Percentiles rank a stretch among this genome's conserved stretches.
Conservation (phyloP, 331 rosid species). For the Cydonia oblonga region DNA sequence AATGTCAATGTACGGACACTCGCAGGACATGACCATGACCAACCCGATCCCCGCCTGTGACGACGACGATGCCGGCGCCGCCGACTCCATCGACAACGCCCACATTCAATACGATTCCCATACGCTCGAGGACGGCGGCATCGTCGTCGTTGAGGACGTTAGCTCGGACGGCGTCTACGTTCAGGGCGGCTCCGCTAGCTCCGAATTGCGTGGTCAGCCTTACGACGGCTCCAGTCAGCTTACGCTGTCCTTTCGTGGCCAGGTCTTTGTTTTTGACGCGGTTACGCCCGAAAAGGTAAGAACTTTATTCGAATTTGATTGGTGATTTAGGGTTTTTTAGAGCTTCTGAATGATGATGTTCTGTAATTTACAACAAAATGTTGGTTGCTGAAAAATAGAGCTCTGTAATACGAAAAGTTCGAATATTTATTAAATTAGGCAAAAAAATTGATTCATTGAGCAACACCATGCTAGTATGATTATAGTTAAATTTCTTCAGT, state of each 20-base stretch:
- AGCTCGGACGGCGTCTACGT: slow-evolving; percentile 34
- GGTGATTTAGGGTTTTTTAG: slow-evolving; percentile 16
- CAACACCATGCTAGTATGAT: not conserved
- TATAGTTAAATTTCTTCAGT: not conserved
- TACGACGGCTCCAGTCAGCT: slow-evolving; percentile 63
- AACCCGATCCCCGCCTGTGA: slow-evolving; percentile 42
- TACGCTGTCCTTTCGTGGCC: slow-evolving; percentile 87
- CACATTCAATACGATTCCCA: slow-evolving; percentile 48
- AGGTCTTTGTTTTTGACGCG: slow-evolving; percentile 74
- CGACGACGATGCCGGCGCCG: slow-evolving; percentile 27
- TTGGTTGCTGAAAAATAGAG: not conserved
- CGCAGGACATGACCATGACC: slow-evolving; percentile 33
- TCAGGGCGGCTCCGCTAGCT: slow-evolving; percentile 19
- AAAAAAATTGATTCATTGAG: not conserved
- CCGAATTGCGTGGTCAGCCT: slow-evolving; percentile 37
- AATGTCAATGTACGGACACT: slow-evolving; percentile 73
- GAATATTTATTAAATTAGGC: not conserved
- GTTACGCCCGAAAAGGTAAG: slow-evolving; percentile 77
- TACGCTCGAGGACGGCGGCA: slow-evolving; percentile 44
- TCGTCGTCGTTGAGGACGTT: slow-evolving; percentile 35
- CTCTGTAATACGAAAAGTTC: not conserved
- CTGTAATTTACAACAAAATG: not conserved
- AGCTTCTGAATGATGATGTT: not conserved
- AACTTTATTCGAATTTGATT: not conserved
- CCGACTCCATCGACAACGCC: slow-evolving; percentile 37